These are phyloP conservation scores for Magnaporthales sp. DNA, from an alignment of 2,329 filamentous ascomycete species.

Conservation along the genomic window DNA sequence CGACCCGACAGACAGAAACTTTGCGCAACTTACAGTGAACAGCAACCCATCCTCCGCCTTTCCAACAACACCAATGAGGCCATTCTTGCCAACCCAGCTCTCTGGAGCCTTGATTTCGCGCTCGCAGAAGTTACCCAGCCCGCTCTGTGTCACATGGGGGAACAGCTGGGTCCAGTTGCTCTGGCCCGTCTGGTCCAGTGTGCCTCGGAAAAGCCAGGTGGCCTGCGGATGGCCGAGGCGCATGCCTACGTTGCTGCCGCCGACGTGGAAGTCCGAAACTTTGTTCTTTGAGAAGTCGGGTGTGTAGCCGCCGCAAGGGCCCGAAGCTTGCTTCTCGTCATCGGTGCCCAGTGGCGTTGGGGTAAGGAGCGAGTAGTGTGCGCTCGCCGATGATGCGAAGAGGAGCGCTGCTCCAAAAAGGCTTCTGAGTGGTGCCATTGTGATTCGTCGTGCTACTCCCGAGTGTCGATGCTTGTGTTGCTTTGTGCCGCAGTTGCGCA, in stretches of 20 bases:
- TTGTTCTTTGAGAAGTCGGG: slow-evolving; percentile 30
- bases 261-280: slow-evolving; percentile 45
- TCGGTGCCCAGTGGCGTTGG: slow-evolving; percentile 38
- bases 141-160: slow-evolving; percentile 44
- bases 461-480: not conserved
- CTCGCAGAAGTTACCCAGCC: slow-evolving; percentile 45
- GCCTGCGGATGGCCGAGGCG: slow-evolving; percentile 40
- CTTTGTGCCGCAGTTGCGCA: not conserved
- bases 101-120: slow-evolving; percentile 37
- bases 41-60: slow-evolving; percentile 46
- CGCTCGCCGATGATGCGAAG: slow-evolving; percentile 30
- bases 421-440: slow-evolving; percentile 29
- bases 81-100: slow-evolving; percentile 44
- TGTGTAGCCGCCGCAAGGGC: slow-evolving; percentile 47
- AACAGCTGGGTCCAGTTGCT: slow-evolving; percentile 47
- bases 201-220: slow-evolving; percentile 51
- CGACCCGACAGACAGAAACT: slow-evolving; percentile 6
- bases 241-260: slow-evolving; percentile 42
- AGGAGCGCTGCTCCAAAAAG: slow-evolving; percentile 24
- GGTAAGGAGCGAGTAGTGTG: slow-evolving; percentile 46
- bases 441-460: not conserved
- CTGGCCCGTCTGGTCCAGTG: slow-evolving; percentile 35
- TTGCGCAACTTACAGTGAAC: slow-evolving; percentile 38
- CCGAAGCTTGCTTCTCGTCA: slow-evolving; percentile 33
- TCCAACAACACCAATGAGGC: slow-evolving; percentile 42